Conservation (phyloP, 1,139 yeast species). For the Diutina mesorugosa region DNA sequence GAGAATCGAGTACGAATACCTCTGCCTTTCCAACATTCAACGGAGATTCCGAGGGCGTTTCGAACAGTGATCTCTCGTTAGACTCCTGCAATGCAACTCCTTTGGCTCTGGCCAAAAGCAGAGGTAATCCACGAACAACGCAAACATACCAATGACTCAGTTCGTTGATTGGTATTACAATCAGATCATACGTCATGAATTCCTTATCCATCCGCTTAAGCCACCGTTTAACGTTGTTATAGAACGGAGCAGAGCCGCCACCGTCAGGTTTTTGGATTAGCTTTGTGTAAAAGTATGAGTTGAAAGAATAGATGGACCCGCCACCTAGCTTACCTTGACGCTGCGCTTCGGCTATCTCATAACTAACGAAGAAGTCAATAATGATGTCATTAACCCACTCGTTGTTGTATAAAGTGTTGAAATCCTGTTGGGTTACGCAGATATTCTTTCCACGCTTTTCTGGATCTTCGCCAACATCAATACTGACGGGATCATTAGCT, state of each 20-base stretch:
- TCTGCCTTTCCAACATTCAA: constrained; percentile 17
- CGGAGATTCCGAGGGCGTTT: neutral
- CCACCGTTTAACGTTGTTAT: constrained; percentile 69
- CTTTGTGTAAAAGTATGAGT: constrained; percentile 75
- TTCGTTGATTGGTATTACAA: constrained; percentile 76
- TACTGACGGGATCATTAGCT: neutral
- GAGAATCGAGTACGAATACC: constrained; percentile 69
- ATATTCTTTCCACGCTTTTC: constrained; percentile 16
- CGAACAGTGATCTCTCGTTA: neutral
- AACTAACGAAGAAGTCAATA: constrained; percentile 59
- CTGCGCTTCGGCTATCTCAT: constrained; percentile 33
- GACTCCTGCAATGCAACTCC: neutral
- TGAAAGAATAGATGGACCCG: constrained; percentile 46
- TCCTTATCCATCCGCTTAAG: constrained; percentile 43
- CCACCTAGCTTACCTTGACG: constrained; percentile 10
- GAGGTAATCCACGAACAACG: constrained; percentile 39
- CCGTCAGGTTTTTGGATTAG: constrained; percentile 21
- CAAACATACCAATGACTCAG: constrained; percentile 84
- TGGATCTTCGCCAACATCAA: neutral
- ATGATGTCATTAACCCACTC: constrained; percentile 71
- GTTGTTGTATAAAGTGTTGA: constrained; percentile 51
- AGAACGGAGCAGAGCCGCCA: constrained; percentile 22
- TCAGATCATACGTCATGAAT: constrained; percentile 43
- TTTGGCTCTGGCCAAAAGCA: constrained; percentile 11
- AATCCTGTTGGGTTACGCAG: constrained; percentile 46